Conservation (phyloP, 192 early-diverging fungal species). For the Coemansia biformis region DNA sequence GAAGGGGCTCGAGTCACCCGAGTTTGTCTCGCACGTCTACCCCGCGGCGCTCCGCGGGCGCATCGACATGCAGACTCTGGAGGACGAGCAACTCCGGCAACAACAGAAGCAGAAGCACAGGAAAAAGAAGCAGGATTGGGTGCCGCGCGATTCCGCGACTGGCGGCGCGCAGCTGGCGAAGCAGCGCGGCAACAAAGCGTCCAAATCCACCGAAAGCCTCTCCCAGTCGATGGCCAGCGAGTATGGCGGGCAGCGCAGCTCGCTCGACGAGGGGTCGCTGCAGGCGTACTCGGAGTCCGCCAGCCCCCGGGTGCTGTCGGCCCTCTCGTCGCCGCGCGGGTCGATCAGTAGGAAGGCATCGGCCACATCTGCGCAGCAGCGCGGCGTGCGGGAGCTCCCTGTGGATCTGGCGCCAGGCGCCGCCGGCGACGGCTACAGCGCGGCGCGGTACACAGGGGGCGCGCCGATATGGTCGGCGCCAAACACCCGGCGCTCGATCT, state of each 20-base stretch:
- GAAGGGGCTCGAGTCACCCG: conserved; percentile 86
- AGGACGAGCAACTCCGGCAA: conserved; percentile 27
- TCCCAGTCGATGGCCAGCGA: conserved; percentile 1
- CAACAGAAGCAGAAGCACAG: conserved; percentile 24
- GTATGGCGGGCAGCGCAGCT: conserved; percentile 25
- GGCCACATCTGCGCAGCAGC: conserved; percentile 12
- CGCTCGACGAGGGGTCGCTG: conserved; percentile 31
- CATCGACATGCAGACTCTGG: conserved; percentile 47
- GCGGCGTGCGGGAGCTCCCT: conserved; percentile 30
- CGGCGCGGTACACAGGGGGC: conserved; percentile 12
- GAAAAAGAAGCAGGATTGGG: conserved; percentile 35
- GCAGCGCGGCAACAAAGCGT: conserved; percentile 19
- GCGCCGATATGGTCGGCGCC: conserved; percentile 40
- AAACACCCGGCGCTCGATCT: conserved; percentile 32
- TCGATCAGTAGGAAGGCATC: conserved; percentile 18
- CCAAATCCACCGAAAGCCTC: conserved; percentile 14
- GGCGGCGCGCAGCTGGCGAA: conserved; percentile 12
- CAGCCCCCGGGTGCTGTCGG: conserved; percentile 17
- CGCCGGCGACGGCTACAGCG: conserved; percentile 25
- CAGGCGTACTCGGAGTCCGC: conserved; percentile 23
- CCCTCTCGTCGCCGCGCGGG: conserved; percentile 33
- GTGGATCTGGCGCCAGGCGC: conserved; percentile 16
- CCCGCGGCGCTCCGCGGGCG: conserved; percentile 48
- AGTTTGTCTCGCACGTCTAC: conserved; percentile 70
- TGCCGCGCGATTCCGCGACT: conserved; percentile 12